Base-by-base conservation (phyloP, 306 rosid species). In the Senna siamea region DNA sequence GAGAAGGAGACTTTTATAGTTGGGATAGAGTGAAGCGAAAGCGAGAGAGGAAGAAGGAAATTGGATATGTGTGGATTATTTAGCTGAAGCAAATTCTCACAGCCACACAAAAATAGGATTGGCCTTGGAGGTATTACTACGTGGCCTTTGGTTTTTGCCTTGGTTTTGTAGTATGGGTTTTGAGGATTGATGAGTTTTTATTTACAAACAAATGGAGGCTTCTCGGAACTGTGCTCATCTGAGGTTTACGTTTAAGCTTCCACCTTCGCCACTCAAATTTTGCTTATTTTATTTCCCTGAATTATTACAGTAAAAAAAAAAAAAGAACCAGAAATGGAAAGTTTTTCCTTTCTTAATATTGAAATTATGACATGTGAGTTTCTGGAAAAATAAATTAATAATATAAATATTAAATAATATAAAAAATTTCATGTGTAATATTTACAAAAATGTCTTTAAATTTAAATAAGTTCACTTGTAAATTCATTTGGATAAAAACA, bases 171-270 rank as follows among this genome's bases (percentile, higher is more conserved):
- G 30, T 41, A 1, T 7, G 47, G 13, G 13, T 5, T 7, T 38
- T 41, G 47, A 1, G 13, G 63, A 51, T 9, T 5, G 2, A 18
- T 12, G 30, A 41, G n/a, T 44, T 50, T 60, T 35, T 1, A 26
- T 28, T 44, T 69, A 37, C 58, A 47, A 59, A 81, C 86, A 78
- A 46, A 58, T 67, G 28, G 86, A 76, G 77, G 56, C 63, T 69
- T 83, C 81, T 79, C 9, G 80, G 77, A 68, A 80, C 78, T 67
- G 57, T 1, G 20, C 44, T 48, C 2, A 28, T 74, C 32, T 61
- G 78, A 73, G 85, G 86, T 15, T 74, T 9, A 53, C 54, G 82
- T 77, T 77, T 32, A 50, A 76, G 48, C 69, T 67, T 69, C 70
- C 40, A 46, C 30, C 43, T 50, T 63, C 23, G 23, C 83, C 80